A percentile compares a stretch with the other conserved stretches of the same genome.
Evolutionary conservation across 495 filamentous ascomycete genomes (phyloP).

Genomic region (Gamarada debralockiae): DNA sequence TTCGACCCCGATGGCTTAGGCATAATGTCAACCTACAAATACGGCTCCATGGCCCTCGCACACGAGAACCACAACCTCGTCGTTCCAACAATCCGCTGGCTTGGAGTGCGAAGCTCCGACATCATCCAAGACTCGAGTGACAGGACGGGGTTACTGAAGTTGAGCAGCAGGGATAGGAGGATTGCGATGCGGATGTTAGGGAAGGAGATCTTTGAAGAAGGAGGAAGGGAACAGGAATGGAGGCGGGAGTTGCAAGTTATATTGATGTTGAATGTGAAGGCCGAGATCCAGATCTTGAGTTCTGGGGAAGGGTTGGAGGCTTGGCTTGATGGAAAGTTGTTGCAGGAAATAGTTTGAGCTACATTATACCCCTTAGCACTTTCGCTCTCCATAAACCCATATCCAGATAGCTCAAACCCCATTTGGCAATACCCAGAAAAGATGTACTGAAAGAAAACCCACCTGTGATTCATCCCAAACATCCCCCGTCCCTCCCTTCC

Average conservation of each 20-base stretch:
- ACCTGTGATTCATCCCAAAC: too few relatives aligned
- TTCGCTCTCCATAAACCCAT: too few relatives aligned
- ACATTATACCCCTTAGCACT: too few relatives aligned
- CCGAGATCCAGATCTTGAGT: constrained; percentile 84
- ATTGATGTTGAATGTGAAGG: constrained; percentile 82
- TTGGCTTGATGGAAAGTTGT: constrained; percentile 55
- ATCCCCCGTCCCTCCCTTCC: too few relatives aligned
- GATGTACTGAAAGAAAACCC: too few relatives aligned
- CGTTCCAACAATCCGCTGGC: constrained; percentile 60
- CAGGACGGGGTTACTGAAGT: constrained; percentile 34
- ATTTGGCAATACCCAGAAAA: too few relatives aligned
- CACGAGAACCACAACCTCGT: constrained; percentile 63
- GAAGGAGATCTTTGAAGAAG: constrained; percentile 42
- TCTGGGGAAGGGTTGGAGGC: constrained; percentile 51
- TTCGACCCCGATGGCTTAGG: constrained; percentile 83
- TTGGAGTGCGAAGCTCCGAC: constrained; percentile 68
- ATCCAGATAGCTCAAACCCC: too few relatives aligned
- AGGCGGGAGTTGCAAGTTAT: constrained; percentile 74
- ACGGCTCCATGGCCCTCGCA: constrained; percentile 68
- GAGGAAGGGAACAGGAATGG: constrained; percentile 49
- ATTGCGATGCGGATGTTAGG: constrained; percentile 65
- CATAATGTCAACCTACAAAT: constrained; percentile 84
- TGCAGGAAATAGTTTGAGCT: background rate
- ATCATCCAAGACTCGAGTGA: constrained; percentile 29
- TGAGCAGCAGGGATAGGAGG: constrained; percentile 63